phyloP scores from a whole-genome alignment of 1,284 basidiomycete genomes.

The Austroboletus olivaceoglutinosus region DNA sequence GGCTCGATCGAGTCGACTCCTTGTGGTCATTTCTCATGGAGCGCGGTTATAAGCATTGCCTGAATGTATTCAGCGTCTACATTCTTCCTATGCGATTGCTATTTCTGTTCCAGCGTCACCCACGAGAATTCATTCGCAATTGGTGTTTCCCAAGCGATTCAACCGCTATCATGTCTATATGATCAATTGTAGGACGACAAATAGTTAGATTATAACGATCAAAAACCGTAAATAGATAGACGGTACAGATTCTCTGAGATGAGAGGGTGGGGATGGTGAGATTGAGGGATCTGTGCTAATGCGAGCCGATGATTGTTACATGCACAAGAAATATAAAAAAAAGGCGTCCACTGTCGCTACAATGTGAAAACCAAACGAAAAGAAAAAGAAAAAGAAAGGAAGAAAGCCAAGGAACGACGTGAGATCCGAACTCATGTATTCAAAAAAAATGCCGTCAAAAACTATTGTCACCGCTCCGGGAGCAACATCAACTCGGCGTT shows the following conservation, averaged over 20 bases:
- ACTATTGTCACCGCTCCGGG: constrained; percentile 28
- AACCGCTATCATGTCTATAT: neutral
- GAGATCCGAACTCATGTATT: constrained; percentile 2
- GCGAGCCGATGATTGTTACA: constrained; percentile 13
- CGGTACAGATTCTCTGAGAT: constrained; percentile 11
- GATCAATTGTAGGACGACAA: neutral
- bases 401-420: neutral
- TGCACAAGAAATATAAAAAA: constrained; percentile 11
- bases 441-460: neutral
- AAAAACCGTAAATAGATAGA: constrained; percentile 15
- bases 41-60: neutral
- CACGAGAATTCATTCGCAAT: too few relatives aligned
- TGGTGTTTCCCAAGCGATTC: neutral
- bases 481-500: constrained; percentile 27
- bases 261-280: constrained; percentile 2
- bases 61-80: too few relatives aligned
- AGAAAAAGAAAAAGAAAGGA: neutral
- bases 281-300: constrained; percentile 11
- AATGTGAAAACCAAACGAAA: constrained; percentile 10
- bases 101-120: too few relatives aligned
- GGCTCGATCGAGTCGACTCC: too few relatives aligned
- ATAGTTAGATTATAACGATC: constrained; percentile 6
- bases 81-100: too few relatives aligned
- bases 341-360: constrained; percentile 21
- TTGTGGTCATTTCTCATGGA: neutral